phyloP scores from a whole-genome alignment of 169 alveolate genomes.

The Cryptosporidium ubiquitum region DNA sequence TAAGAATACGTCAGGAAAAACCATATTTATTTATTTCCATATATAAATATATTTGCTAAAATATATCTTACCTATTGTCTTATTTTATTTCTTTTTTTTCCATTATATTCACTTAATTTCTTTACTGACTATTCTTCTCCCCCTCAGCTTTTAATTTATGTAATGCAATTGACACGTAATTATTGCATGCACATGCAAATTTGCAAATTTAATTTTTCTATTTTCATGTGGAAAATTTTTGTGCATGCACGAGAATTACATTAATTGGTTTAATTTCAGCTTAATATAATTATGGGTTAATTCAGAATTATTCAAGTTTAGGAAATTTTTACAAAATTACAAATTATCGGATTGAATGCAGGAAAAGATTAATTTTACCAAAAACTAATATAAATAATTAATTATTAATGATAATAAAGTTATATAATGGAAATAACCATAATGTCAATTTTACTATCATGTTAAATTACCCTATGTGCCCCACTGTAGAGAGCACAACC shows the following conservation, averaged over 20 bases:
- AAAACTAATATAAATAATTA: too few species aligned
- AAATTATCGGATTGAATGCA: neutral
- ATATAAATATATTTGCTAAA: too few species aligned
- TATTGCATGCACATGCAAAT: conserved; percentile 4
- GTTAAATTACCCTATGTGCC: neutral
- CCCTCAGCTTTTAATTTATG: neutral
- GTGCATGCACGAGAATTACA: conserved; percentile 33
- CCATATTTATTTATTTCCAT: neutral
- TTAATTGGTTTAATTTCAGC: neutral
- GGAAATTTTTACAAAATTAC: too few species aligned
- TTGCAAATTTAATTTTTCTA: neutral
- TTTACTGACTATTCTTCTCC: neutral
- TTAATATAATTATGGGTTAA: neutral
- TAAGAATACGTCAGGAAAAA: neutral
- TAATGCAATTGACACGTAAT: conserved; percentile 32
- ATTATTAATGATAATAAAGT: too few species aligned
- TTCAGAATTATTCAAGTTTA: too few species aligned
- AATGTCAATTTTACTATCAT: conserved; percentile 12
- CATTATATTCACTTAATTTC: neutral
- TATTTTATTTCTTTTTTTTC: neutral
- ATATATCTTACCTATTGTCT: neutral
- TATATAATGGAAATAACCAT: neutral
- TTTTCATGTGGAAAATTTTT: neutral
- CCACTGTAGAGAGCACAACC: conserved; percentile 6
- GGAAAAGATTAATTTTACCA: neutral